Percentiles rank a stretch among this genome's conserved stretches.
phyloP scores from a whole-genome alignment of 345 rosid genomes.

The Lagerstroemia speciosa region DNA sequence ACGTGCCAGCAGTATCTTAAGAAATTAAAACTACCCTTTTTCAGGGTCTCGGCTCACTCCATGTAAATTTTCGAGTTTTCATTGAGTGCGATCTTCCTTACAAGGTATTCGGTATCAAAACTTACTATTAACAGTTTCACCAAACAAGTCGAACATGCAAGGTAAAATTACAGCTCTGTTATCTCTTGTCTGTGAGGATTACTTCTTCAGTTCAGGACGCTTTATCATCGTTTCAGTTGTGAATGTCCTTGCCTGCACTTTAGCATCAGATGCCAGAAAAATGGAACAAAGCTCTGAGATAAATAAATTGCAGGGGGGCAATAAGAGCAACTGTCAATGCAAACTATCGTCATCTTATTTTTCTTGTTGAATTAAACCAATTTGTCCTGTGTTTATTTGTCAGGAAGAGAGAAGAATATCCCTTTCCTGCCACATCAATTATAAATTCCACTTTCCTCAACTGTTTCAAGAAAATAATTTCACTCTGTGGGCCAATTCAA shows the following conservation, averaged over 20 bases:
- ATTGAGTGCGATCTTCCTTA: neutral
- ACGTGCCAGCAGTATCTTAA: no score
- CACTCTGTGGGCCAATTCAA: neutral
- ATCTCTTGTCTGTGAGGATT: neutral
- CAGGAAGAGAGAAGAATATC: neutral
- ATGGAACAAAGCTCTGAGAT: neutral
- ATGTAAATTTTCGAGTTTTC: neutral
- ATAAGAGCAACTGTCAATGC: neutral
- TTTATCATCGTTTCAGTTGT: neutral
- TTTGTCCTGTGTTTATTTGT: neutral
- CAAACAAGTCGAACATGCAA: neutral
- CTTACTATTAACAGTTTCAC: neutral
- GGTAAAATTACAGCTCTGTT: neutral
- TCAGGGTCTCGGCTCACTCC: no score
- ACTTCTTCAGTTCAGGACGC: neutral
- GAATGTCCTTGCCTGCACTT: neutral
- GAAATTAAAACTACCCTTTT: no score
- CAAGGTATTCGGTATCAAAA: neutral
- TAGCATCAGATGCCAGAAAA: slow-evolving; percentile 1
- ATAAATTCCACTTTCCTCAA: neutral
- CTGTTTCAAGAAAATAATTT: neutral
- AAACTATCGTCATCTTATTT: neutral
- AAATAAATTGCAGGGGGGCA: neutral
- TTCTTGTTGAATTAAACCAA: neutral
- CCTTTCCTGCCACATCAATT: neutral